These are phyloP conservation scores for Colletotrichum truncatum DNA, from an alignment of 2,329 filamentous ascomycete species.

Conservation along the genomic window DNA sequence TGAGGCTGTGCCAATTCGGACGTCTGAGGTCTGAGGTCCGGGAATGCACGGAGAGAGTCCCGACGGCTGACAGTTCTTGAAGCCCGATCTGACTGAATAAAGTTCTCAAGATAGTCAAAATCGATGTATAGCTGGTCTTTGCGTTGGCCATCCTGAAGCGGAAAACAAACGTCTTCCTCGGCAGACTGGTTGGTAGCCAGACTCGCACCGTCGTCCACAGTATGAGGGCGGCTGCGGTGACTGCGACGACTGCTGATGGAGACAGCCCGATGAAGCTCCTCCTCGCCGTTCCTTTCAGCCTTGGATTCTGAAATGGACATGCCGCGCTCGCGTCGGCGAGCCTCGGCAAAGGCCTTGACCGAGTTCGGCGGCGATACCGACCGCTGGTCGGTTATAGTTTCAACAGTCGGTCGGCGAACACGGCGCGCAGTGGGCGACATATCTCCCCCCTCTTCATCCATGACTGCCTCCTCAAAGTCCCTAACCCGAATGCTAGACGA, in stretches of 20 bases:
- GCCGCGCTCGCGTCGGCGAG: slow-evolving; percentile 84
- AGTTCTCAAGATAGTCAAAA: slow-evolving; percentile 93
- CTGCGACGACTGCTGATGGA: slow-evolving; percentile 75
- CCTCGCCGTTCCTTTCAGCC: slow-evolving; percentile 45
- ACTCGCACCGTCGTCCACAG: slow-evolving; percentile 69
- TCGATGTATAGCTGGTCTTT: slow-evolving; percentile 86
- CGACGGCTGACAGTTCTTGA: slow-evolving; percentile 60
- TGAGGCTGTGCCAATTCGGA: slow-evolving; percentile 37
- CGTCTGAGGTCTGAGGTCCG: slow-evolving; percentile 63
- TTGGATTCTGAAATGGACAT: slow-evolving; percentile 62
- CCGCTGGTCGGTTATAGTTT: slow-evolving; percentile 66
- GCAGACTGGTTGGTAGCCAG: slow-evolving; percentile 74
- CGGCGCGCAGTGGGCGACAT: slow-evolving; percentile 53
- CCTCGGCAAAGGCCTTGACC: slow-evolving; percentile 95
- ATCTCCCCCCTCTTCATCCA: slow-evolving; percentile 75
- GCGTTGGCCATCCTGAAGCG: slow-evolving; percentile 72
- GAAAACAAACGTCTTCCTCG: slow-evolving; percentile 91
- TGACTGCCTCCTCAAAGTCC: slow-evolving; percentile 87
- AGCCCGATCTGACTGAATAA: slow-evolving; percentile 73
- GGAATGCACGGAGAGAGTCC: slow-evolving; percentile 62
- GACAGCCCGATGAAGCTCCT: slow-evolving; percentile 73
- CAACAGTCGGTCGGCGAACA: slow-evolving; percentile 65
- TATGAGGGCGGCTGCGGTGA: slow-evolving; percentile 64
- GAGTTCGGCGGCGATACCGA: slow-evolving; percentile 93
- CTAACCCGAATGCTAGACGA: slow-evolving; percentile 64